Base-by-base conservation (phyloP, 441 rosid genomes). In the Dalechampia spathulata region DNA sequence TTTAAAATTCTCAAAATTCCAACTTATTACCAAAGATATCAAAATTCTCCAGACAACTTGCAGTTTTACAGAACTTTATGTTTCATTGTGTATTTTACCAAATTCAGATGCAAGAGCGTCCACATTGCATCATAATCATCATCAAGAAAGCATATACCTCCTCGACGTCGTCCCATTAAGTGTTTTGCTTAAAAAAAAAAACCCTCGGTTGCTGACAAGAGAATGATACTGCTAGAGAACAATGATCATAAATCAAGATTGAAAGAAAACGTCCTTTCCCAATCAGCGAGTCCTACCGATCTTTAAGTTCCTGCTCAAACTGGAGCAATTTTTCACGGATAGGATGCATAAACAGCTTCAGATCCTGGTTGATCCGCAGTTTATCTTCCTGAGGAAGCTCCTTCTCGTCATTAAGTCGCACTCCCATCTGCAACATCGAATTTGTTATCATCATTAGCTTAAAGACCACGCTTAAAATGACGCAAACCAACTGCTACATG, bases 261-360 rank as follows among this genome's bases (percentile, higher is more conserved):
- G 51, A 41, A 1, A 51, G 39, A 17, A 2, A 22, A 55, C 38
- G 27, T 28, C 26, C 32, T 17, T 60, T 26, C 28, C 22, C 50
- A 1, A 21, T 15, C 11, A 11, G 6, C 23, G 27, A 7, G 19
- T 32, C 8, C 78, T 86, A 88, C 60, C 89, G 66, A 48, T 82
- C 91, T 71, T 79, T 88, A 48, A 91, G 88, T 68, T 91, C 98
- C 67, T 78, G 81, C 76, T 91, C 98, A 7, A 91, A 91, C 68
- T 77, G 85, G 48, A 60, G 61, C 72, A 88, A 69, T 69, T 78
- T 91, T 68, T 81, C 79, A n/a, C 81, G 86, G 38, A 88, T 75
- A 28, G 98, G 93, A 72, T 77, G 75, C 81, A 84, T 32, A 71
- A 91, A 81, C 40, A 67, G 74, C 76, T 81, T 81, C 84, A 91